phyloP scores from a whole-genome alignment of 768 basidiomycete genomes.

The Hygrophorus pudorinus region DNA sequence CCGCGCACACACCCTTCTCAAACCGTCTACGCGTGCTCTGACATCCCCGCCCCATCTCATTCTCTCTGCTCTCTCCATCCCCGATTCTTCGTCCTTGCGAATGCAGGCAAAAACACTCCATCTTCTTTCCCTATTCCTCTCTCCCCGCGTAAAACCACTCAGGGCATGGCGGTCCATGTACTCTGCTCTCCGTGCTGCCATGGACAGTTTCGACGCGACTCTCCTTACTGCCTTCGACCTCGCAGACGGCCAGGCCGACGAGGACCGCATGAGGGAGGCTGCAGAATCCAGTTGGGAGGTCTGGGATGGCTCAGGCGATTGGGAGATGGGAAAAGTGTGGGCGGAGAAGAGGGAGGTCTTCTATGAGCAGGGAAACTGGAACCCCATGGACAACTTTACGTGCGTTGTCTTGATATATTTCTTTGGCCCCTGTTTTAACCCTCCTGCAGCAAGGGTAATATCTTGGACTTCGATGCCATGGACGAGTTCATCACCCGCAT shows the following conservation, averaged over 20 bases:
- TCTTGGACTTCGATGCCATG: constrained; percentile 85
- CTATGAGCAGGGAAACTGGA: constrained; percentile 75
- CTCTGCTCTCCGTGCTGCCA: constrained; percentile 60
- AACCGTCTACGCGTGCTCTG: constrained; percentile 47
- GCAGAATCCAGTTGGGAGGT: constrained; percentile 85
- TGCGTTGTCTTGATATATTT: constrained; percentile 24
- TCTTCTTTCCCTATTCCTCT: constrained; percentile 69
- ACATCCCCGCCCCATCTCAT: constrained; percentile 57
- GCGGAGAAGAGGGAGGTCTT: constrained; percentile 92
- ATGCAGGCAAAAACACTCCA: constrained; percentile 61
- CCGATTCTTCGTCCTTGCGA: constrained; percentile 33
- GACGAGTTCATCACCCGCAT: constrained; percentile 76
- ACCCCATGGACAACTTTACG: constrained; percentile 76
- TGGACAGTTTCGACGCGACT: constrained; percentile 82
- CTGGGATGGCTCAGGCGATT: constrained; percentile 53
- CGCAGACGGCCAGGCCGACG: constrained; percentile 69
- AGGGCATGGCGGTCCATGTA: constrained; percentile 53
- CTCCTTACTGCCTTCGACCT: constrained; percentile 83
- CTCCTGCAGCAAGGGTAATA: constrained; percentile 26
- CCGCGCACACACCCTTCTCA: constrained; percentile 55
- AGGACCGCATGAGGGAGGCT: constrained; percentile 68
- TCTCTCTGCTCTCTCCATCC: constrained; percentile 44
- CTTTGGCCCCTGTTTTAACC: constrained; percentile 3
- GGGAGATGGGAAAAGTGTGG: constrained; percentile 95
- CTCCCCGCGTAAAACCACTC: constrained; percentile 59